Evolutionary conservation across 768 basidiomycete species (phyloP).

Genomic region (Collybia sordida): DNA sequence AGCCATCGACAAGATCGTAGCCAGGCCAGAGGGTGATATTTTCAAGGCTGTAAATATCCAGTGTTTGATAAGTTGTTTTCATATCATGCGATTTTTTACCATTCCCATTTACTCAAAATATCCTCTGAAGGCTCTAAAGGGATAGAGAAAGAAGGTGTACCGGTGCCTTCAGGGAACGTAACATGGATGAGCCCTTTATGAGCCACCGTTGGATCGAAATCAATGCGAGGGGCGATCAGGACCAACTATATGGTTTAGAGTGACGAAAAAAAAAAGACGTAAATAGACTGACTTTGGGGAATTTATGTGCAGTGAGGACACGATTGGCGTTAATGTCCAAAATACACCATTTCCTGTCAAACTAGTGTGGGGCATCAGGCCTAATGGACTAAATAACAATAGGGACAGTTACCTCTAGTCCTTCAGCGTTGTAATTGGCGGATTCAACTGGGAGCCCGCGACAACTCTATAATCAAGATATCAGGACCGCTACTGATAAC

Average conservation of each 20-base stretch:
- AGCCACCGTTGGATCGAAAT: slow-evolving; percentile 39
- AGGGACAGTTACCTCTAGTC: slow-evolving; percentile 52
- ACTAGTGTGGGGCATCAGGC: slow-evolving; percentile 31
- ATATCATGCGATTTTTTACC: slow-evolving; percentile 33
- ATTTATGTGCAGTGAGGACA: slow-evolving; percentile 65
- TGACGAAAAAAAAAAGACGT: too few species aligned
- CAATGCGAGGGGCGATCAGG: slow-evolving; percentile 55
- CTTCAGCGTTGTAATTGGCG: slow-evolving; percentile 54
- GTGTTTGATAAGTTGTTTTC: neutral
- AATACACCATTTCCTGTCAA: slow-evolving; percentile 70
- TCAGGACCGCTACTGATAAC: too few species aligned
- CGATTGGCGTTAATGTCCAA: slow-evolving; percentile 50
- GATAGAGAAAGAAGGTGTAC: slow-evolving; percentile 46
- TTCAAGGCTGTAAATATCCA: slow-evolving; percentile 38
- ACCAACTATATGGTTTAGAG: slow-evolving; percentile 48
- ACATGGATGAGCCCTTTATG: slow-evolving; percentile 50
- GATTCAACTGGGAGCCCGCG: slow-evolving; percentile 58
- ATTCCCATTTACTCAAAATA: slow-evolving; percentile 47
- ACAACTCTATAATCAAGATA: slow-evolving; percentile 50
- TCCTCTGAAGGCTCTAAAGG: slow-evolving; percentile 56
- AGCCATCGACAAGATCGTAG: slow-evolving; percentile 50
- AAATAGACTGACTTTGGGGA: slow-evolving; percentile 44
- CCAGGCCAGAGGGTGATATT: slow-evolving; percentile 50
- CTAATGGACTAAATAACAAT: neutral
- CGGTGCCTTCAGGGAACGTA: slow-evolving; percentile 54